Evolutionary conservation across 257 asterid genomes (phyloP).

Genomic region (Ilex asprella): DNA sequence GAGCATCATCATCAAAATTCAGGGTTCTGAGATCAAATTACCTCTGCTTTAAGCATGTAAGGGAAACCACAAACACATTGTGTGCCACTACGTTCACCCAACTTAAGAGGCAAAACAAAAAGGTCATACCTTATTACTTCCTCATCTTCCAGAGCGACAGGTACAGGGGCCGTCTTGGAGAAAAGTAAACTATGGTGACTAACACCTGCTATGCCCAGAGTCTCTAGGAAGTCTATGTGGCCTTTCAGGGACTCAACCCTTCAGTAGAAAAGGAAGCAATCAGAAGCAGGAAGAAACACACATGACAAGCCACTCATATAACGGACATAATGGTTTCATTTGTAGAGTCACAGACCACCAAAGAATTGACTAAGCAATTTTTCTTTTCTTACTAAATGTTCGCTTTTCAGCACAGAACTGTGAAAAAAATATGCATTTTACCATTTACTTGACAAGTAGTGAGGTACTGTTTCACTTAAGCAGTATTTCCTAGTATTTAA

Average conservation of each 20-base stretch:
- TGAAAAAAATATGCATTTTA: background rate
- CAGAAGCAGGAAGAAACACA: slow-evolving; percentile 8
- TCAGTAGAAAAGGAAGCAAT: slow-evolving; percentile 5
- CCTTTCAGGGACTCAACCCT: slow-evolving; percentile 70
- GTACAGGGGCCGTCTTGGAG: slow-evolving; percentile 70
- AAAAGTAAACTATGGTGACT: slow-evolving; percentile 91
- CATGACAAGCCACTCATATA: background rate
- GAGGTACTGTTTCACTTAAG: background rate
- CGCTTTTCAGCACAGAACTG: background rate
- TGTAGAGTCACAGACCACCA: background rate
- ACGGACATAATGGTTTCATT: background rate
- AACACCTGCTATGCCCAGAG: slow-evolving; percentile 85
- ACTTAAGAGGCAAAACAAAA: background rate
- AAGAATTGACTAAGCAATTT: too few relatives aligned
- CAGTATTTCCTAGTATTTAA: background rate
- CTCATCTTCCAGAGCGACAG: slow-evolving; percentile 50
- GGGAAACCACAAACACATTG: background rate
- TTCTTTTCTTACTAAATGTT: too few relatives aligned
- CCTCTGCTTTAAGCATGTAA: too few relatives aligned
- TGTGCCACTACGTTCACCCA: background rate
- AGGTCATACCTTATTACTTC: slow-evolving; percentile 43
- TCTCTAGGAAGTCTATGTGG: slow-evolving; percentile 70
- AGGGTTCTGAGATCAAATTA: too few relatives aligned
- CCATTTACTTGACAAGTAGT: background rate
- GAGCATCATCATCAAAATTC: too few relatives aligned